Base-by-base conservation (phyloP, 75 land plant species). In the Sequoiadendron giganteum region DNA sequence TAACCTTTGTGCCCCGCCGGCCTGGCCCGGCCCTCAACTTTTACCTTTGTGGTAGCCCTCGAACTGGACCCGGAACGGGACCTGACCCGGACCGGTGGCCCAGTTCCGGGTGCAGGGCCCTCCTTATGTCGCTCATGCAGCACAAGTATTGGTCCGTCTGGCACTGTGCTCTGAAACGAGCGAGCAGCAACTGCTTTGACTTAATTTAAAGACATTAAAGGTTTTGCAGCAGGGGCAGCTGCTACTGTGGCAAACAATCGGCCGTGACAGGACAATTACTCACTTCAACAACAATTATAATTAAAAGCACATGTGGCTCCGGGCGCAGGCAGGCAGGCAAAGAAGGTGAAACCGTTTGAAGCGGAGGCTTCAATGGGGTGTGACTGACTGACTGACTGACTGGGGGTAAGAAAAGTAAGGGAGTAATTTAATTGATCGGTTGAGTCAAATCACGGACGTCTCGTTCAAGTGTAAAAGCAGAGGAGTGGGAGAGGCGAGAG, bases 391-490 rank as follows among this genome's bases (percentile, higher is more conserved):
- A 8, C 9, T 48, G 7, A 48, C 0, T 48, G 49, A 5, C 0
- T 48, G 49, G 84, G 14, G 52, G 45, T 5, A 3, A 16, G 49
- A 47, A 45, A 45, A 81, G 28, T 45, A 45, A 10, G 3, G 0
- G 2, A 82, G 10, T 11, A 42, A 42, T 25, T 36, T 5, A 45
- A 28, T 82, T 45, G 32, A n/a, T 45, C 32, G 32, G 49, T 43
- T 47, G 84, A 47, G 84, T 82, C 84, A 47, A 82, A 82, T 82
- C 84, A 82, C 84, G 84, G 84, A 45, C 52, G 84, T 82, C 84
- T 82, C 30, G 49, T 11, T 81, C n/a, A 28, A 28, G 83, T 8
- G 28, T 43, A 42, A 81, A 25, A 42, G 47, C n/a, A 10, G 43
- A 25, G 82, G 21, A 40, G 82, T 13, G 82, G 42, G 84, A n/a